Evolutionary conservation across 176 grass and related monocot genomes (phyloP), one percentile per base, ranked within the genome.

Genomic region (Musa itinerans): DNA sequence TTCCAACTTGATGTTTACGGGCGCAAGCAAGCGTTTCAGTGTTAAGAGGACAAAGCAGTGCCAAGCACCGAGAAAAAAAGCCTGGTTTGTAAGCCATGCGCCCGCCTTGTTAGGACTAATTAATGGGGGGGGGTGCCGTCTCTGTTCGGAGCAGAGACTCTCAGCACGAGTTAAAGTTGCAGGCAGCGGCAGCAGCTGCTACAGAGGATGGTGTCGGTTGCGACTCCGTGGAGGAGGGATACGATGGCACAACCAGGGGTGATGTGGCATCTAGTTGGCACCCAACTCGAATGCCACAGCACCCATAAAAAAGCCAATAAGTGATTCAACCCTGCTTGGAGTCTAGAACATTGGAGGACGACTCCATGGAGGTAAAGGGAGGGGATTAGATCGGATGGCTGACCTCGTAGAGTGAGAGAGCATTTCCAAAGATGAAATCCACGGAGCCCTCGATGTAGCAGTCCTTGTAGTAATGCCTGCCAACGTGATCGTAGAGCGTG

Each of bases 401-500:
- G 19, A 96, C 92, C 92, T 92, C 87, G 48, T 78, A 96, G 13
- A 96, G 86, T 12, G 95, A 94, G 78, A 94, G 90, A 13, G 95
- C 95, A 68, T 99, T 92, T 64, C 91, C 95, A 78, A 99, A 94
- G 65, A 99, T 99, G 90, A 99, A 99, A 82, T 99, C 95, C 16
- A 99, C 89, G 22, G 95, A 99, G 25, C 95, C 95, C 55, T 99
- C 91, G 69, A 96, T 87, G 87, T 92, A 96, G 78, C 92, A 96
- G 0, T 96, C 92, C 34, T 96, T 96, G 83, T 96, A 96, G 81
- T 89, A 96, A 81, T 92, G 92, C 9, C 92, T 74, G 0, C 92
- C 92, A 1, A 86, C 49, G 73, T 96, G 89, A 43, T 96, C 92
- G 11, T 96, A 92, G 48, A 96, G 85, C 80, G 92, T 96, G 89